Evolutionary conservation across 176 grass and related monocot species (phyloP).

Genomic region (Musa beccarii): DNA sequence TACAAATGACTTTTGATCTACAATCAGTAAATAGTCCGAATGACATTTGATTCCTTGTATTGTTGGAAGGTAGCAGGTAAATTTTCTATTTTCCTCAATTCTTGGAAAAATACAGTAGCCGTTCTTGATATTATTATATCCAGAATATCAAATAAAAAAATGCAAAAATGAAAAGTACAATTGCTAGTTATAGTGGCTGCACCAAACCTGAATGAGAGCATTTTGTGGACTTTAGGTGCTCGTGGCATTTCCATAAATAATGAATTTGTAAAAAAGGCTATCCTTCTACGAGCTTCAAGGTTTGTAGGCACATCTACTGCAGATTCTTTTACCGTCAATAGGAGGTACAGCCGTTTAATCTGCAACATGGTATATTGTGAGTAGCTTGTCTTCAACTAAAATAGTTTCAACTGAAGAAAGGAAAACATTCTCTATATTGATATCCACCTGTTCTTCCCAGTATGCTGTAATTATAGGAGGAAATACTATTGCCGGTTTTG

Average conservation of each 20-base stretch:
- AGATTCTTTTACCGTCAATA: slow-evolving; percentile 86
- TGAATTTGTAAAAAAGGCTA: slow-evolving; percentile 89
- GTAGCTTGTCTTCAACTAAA: slow-evolving; percentile 2
- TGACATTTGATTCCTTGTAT: too few species aligned
- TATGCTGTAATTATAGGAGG: slow-evolving; percentile 64
- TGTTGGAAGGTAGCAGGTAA: too few species aligned
- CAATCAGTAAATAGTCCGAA: too few species aligned
- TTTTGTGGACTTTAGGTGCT: slow-evolving; percentile 73
- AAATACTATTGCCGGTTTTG: slow-evolving; percentile 75
- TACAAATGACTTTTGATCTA: too few species aligned
- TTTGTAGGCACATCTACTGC: slow-evolving; percentile 92
- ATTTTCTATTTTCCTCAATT: too few species aligned
- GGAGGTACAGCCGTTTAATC: slow-evolving; percentile 86
- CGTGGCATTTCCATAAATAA: slow-evolving; percentile 93
- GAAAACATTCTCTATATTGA: neutral
- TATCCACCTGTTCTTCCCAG: slow-evolving; percentile 84
- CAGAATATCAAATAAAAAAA: neutral
- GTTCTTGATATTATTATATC: too few species aligned
- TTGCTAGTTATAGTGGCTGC: neutral
- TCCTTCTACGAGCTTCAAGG: slow-evolving; percentile 79
- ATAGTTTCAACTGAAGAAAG: neutral
- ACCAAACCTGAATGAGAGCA: slow-evolving; percentile 79
- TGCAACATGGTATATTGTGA: slow-evolving; percentile 36
- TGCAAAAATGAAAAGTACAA: neutral
- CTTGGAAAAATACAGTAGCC: too few species aligned